phyloP scores from a whole-genome alignment of 768 basidiomycete species.

The Bullera alba region DNA sequence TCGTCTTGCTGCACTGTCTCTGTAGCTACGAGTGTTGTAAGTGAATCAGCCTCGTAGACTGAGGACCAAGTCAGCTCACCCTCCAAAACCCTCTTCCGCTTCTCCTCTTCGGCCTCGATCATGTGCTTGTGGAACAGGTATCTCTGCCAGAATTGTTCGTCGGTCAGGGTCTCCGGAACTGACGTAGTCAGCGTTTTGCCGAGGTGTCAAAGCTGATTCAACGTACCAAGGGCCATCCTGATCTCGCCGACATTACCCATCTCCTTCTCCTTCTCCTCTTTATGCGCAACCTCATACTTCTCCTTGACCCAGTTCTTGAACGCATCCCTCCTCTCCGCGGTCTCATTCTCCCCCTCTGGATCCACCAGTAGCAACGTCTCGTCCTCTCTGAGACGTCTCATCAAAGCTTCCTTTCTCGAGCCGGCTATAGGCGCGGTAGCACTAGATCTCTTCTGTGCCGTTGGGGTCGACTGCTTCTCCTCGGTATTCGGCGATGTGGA shows the following conservation, averaged over 20 bases:
- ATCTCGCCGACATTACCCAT: conserved; percentile 33
- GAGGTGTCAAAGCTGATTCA: not conserved
- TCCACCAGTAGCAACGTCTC: conserved; percentile 68
- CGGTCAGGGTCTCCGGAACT: conserved; percentile 39
- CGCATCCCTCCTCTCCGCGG: conserved; percentile 24
- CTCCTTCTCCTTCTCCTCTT: conserved; percentile 20
- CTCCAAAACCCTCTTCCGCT: conserved; percentile 35
- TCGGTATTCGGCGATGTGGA: conserved; percentile 47
- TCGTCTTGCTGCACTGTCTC: conserved; percentile 33
- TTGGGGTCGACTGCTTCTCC: conserved; percentile 38
- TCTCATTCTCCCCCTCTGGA: conserved; percentile 59
- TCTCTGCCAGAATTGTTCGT: conserved; percentile 44
- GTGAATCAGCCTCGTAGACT: not conserved
- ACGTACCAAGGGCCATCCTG: conserved; percentile 38
- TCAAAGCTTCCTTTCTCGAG: conserved; percentile 63
- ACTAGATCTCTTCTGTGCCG: not conserved
- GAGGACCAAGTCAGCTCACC: conserved; percentile 18
- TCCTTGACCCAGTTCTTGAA: conserved; percentile 28
- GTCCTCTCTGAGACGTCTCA: conserved; percentile 66
- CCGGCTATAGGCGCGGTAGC: conserved; percentile 21
- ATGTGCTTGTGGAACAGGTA: conserved; percentile 44
- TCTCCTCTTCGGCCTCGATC: conserved; percentile 42
- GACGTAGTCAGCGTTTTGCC: not conserved
- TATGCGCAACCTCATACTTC: conserved; percentile 37
- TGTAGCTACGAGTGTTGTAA: conserved; percentile 13